These are phyloP conservation scores for Umbellularia californica DNA, from an alignment of 164 flowering plant genomes.

Conservation along the genomic window DNA sequence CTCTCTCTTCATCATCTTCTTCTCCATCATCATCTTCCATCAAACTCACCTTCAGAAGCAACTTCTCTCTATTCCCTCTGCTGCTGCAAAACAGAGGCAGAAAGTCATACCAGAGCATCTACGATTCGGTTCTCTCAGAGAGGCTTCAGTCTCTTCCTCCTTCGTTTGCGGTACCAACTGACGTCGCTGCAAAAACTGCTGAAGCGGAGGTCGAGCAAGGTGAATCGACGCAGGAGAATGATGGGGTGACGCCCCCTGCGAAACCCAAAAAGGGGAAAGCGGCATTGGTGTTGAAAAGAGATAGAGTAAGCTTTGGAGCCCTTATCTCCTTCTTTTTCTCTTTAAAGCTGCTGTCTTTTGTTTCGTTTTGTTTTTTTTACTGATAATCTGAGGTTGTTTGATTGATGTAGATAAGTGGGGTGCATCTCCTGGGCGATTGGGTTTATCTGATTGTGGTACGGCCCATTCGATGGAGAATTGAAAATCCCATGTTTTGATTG, in stretches of 20 bases:
- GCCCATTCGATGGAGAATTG: too few relatives aligned
- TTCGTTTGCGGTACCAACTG: slow-evolving; percentile 30
- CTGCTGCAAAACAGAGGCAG: slow-evolving; percentile 17
- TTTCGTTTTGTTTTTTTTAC: not conserved
- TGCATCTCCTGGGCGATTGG: too few relatives aligned
- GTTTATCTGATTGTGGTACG: too few relatives aligned
- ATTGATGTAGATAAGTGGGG: not conserved
- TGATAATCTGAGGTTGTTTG: not conserved
- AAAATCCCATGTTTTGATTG: too few relatives aligned
- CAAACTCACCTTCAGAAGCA: too few relatives aligned
- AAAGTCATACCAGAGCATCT: not conserved
- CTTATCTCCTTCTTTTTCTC: not conserved
- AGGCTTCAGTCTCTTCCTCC: not conserved
- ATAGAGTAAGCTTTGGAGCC: slow-evolving; percentile 43
- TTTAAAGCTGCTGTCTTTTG: not conserved
- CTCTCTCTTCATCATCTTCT: not conserved
- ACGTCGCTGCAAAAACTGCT: slow-evolving; percentile 27
- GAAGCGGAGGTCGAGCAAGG: slow-evolving; percentile 28
- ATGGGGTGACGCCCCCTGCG: slow-evolving; percentile 18
- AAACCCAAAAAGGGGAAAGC: slow-evolving; percentile 91
- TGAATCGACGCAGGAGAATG: slow-evolving; percentile 23
- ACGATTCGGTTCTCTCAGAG: not conserved
- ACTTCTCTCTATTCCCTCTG: not conserved
- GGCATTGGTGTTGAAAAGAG: slow-evolving; percentile 77
- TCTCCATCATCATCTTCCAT: not conserved